phyloP scores from a whole-genome alignment of 192 early-diverging fungal genomes.

The Backusella tuberculispora region DNA sequence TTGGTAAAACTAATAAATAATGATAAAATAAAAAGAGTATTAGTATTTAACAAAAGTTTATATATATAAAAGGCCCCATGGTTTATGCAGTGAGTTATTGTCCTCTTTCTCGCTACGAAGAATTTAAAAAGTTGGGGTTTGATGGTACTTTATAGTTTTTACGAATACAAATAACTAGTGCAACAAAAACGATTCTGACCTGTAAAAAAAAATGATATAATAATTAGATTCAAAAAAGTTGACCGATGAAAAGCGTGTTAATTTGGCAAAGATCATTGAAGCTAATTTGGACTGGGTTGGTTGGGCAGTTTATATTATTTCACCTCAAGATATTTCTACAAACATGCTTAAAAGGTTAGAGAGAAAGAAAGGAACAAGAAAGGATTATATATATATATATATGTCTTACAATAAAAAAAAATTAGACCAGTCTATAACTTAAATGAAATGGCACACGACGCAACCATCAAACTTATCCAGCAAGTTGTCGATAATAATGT shows the following conservation, averaged over 20 bases:
- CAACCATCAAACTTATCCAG: conserved; percentile 85
- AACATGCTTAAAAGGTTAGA: conserved; percentile 82
- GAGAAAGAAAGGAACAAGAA: too few relatives aligned
- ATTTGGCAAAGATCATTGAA: conserved; percentile 67
- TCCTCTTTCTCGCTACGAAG: conserved; percentile 61
- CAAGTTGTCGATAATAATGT: conserved; percentile 65
- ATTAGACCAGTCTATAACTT: conserved; percentile 85
- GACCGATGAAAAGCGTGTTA: conserved; percentile 73
- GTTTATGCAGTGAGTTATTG: conserved; percentile 93
- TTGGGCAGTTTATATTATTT: conserved; percentile 82
- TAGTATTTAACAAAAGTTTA: neutral
- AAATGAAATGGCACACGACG: conserved; percentile 91
- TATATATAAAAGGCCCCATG: conserved; percentile 77
- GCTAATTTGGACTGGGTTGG: conserved; percentile 68
- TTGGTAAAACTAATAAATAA: conserved; percentile 52
- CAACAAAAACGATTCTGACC: too few relatives aligned
- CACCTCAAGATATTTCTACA: conserved; percentile 91
- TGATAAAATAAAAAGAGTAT: neutral
- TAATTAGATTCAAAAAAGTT: conserved; percentile 92
- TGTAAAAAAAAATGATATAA: neutral
- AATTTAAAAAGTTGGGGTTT: conserved; percentile 78
- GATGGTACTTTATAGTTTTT: conserved; percentile 65
- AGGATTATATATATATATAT: neutral
- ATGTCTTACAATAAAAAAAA: neutral
- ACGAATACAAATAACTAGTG: too few relatives aligned